Base-by-base conservation (phyloP, 2,329 filamentous ascomycete genomes). In the Macroventuria anomochaeta region DNA sequence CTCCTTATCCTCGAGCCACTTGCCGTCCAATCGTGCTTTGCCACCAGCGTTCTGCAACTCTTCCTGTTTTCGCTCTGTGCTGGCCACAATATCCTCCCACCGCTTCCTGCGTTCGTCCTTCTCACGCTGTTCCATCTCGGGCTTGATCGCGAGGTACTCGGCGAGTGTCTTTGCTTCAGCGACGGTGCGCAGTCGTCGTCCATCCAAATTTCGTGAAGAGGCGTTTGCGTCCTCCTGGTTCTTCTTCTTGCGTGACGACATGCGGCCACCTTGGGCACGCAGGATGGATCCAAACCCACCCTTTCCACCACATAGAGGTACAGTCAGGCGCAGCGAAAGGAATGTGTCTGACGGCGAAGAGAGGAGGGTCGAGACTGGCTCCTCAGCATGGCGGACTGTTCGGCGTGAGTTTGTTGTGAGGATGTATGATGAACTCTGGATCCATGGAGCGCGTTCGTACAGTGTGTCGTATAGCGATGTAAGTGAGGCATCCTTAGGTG, bases 211-310 rank as follows among this genome's bases (percentile, higher is more conserved):
- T 59, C 95, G 87, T 70, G 91, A 96, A 2, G 93, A 97, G 20
- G 87, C 93, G 68, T 96, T 93, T 57, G 91, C 88, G 31, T 96
- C 91, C 46, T 86, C 88, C 65, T 90, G 86, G 50, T 88, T 88
- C 69, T 88, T 88, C 81, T 93, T 95, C 80, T 96, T 96, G 64
- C 87, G 86, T n/a, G 90, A 93, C 2, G 92, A 96, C 95, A 99
- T 99, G 78, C 96, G 93, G 33, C 96, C 95, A 71, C 96, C 95
- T 3, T 95, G 95, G 0, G 96, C 95, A 70, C 96, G 91, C 31
- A 99, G 86, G 75, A 99, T 96, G 1, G 93, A 97, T 47, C 95
- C 95, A 73, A 99, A 99, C 69, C 95, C 95, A 75, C 95, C 95
- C 73, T 99, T 99, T 72, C 96, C 96, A 79, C 96, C 95, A 64